These are phyloP conservation scores for Zalerion maritima DNA, from an alignment of 495 filamentous ascomycete species.

Conservation along the genomic window DNA sequence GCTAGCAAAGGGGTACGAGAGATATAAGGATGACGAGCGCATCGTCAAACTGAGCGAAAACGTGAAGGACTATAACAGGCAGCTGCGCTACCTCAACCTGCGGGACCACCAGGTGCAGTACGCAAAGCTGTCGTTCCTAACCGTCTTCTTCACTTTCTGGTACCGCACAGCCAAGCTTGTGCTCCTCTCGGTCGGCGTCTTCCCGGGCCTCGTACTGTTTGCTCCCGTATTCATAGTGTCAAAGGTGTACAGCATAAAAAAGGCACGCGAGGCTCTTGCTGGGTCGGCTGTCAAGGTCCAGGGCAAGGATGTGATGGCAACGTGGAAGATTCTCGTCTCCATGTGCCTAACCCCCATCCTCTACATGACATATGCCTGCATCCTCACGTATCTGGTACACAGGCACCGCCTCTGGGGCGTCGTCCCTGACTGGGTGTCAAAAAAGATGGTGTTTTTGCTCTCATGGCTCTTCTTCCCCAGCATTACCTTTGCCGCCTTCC, in stretches of 20 bases:
- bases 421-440: conserved; percentile 64
- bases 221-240: conserved; percentile 79
- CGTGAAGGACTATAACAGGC: conserved; percentile 76
- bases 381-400: conserved; percentile 66
- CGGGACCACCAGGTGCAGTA: conserved; percentile 95
- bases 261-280: conserved; percentile 80
- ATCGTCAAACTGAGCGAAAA: conserved; percentile 65
- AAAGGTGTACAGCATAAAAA: conserved; percentile 79
- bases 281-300: conserved; percentile 89
- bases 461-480: conserved; percentile 70
- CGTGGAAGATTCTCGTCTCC: conserved; percentile 93
- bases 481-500: conserved; percentile 85
- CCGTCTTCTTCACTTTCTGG: conserved; percentile 60
- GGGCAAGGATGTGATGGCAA: conserved; percentile 89
- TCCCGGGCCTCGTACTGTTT: conserved; percentile 82
- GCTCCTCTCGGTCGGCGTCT: conserved; percentile 61
- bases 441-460: conserved; percentile 57
- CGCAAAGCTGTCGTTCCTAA: conserved; percentile 62
- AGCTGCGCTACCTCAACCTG: conserved; percentile 70
- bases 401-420: conserved; percentile 65
- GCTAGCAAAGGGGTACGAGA: conserved; percentile 78
- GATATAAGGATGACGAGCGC: conserved; percentile 82
- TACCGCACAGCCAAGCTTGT: conserved; percentile 67
- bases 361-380: conserved; percentile 63
- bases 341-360: conserved; percentile 76